These are phyloP conservation scores for Leptographium flavum DNA, from an alignment of 2,329 filamentous ascomycete genomes.

Conservation along the genomic window DNA sequence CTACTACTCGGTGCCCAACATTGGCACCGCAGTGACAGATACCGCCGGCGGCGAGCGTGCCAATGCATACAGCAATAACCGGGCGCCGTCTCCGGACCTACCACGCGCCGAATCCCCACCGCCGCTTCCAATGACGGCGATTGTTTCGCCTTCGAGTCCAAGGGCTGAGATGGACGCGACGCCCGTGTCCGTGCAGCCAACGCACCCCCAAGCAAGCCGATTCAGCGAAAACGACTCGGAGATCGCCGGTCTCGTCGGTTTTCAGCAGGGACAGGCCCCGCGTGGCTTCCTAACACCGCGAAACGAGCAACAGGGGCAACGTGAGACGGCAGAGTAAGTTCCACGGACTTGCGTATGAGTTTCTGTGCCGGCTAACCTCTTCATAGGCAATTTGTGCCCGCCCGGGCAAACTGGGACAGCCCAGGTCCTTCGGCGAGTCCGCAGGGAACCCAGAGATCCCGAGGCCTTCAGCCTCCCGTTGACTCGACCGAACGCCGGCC, in stretches of 20 bases:
- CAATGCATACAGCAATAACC: constrained; percentile 31
- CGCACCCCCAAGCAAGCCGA: constrained; percentile 29
- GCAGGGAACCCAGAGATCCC: background rate
- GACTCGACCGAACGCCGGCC: constrained; percentile 12
- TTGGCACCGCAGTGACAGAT: too few species aligned
- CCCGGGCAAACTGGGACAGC: constrained; percentile 40
- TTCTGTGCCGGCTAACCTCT: background rate
- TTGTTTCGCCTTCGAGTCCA: constrained; percentile 36
- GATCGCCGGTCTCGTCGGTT: constrained; percentile 57
- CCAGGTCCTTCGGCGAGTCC: constrained; percentile 8
- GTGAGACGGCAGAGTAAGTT: constrained; percentile 53
- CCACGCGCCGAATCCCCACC: constrained; percentile 51
- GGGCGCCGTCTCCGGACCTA: constrained; percentile 23
- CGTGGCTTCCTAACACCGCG: constrained; percentile 15
- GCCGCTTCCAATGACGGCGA: constrained; percentile 35
- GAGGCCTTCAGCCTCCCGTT: constrained; percentile 12
- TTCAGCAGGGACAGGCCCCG: constrained; percentile 39
- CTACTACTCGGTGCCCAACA: constrained; percentile 16
- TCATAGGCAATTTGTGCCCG: constrained; percentile 38
- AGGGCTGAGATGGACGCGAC: constrained; percentile 70
- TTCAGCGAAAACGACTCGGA: constrained; percentile 54
- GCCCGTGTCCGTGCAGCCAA: constrained; percentile 34
- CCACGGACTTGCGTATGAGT: too few species aligned
- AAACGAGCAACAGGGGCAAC: too few species aligned
- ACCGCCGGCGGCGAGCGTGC: background rate